Evolutionary conservation across 345 rosid species (phyloP), one percentile per base, ranked within the genome.

Genomic region (Erysimum cheiranthoides): DNA sequence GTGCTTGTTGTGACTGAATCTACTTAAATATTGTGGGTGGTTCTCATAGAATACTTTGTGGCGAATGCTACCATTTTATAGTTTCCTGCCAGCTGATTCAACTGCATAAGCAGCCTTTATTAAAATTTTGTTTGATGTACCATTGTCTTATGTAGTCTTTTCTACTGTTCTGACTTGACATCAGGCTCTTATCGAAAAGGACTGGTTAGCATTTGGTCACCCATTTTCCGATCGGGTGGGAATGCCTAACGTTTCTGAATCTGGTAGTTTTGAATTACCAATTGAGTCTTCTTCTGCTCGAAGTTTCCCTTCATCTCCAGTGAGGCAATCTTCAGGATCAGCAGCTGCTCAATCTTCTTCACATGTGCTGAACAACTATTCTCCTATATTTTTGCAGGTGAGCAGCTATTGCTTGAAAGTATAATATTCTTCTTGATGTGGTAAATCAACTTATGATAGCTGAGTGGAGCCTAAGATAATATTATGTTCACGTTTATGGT

Each of bases 131-230:
- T 71, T 66, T 66, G 50, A 42, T 71, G 27, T 71, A 73, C 57
- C 43, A 51, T 59, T 60, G 27, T 72, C 73, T 71, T 27, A 78
- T 56, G 18, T 50, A 3, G 42, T 58, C 69, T n/a, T 66, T 50
- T 50, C 43, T 59, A 39, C 67, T 66, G 40, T 51, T 78, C 35
- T 59, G 54, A 47, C 68, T 51, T 51, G 59, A 60, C 65, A 66
- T 66, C 82, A 96, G 99, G 97, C 97, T 58, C 96, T 96, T 70
- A 57, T 93, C 67, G 99, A 96, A 81, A 96, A 96, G 79, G 98
- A 96, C 77, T 96, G 99, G 99, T 87, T 93, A 68, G 98, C 99
- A 71, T 96, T 93, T 85, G 98, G 99, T 53, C 99, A 93, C 84
- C 98, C 97, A 66, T 89, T 96, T 84, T 87, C 98, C 8, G 98